Evolutionary conservation across 1,139 yeast species (phyloP).

Genomic region (Debaryomyces sp.): DNA sequence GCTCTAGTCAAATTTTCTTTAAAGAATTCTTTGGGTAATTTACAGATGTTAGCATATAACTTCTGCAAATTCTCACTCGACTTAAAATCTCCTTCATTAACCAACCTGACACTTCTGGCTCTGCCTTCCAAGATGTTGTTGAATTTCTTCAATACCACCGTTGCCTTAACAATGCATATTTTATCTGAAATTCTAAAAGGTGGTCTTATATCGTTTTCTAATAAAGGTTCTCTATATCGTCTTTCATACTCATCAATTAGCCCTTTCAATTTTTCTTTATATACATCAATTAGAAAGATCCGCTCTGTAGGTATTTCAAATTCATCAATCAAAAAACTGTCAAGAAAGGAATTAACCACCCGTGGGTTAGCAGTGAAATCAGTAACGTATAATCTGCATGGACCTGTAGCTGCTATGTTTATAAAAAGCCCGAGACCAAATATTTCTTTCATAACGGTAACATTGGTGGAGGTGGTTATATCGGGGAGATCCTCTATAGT

Average conservation of each 20-base stretch:
- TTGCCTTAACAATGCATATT: constrained; percentile 8
- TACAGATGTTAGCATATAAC: neutral
- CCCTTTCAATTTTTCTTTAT: constrained; percentile 10
- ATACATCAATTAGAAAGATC: constrained; percentile 16
- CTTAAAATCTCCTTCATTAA: neutral
- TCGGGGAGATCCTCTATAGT: constrained; percentile 11
- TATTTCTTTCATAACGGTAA: constrained; percentile 5
- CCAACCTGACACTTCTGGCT: constrained; percentile 4
- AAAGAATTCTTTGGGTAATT: neutral
- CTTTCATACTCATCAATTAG: constrained; percentile 10
- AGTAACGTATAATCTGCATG: constrained; percentile 19
- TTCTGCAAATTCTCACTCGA: neutral
- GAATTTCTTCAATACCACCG: constrained; percentile 11
- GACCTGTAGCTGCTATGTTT: constrained; percentile 10
- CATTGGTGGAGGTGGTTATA: constrained; percentile 1
- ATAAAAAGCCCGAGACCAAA: constrained; percentile 12
- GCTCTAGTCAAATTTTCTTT: constrained; percentile 3
- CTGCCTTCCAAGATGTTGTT: constrained; percentile 11
- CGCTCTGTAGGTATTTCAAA: constrained; percentile 8
- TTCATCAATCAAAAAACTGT: constrained; percentile 7
- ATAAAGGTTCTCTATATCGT: constrained; percentile 8
- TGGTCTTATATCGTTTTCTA: constrained; percentile 2
- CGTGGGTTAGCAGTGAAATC: constrained; percentile 23
- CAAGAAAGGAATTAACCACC: constrained; percentile 8
- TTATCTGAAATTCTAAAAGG: constrained; percentile 9